Evolutionary conservation across 1,284 basidiomycete species (phyloP).

Genomic region (Rhodotorula mucilaginosa): DNA sequence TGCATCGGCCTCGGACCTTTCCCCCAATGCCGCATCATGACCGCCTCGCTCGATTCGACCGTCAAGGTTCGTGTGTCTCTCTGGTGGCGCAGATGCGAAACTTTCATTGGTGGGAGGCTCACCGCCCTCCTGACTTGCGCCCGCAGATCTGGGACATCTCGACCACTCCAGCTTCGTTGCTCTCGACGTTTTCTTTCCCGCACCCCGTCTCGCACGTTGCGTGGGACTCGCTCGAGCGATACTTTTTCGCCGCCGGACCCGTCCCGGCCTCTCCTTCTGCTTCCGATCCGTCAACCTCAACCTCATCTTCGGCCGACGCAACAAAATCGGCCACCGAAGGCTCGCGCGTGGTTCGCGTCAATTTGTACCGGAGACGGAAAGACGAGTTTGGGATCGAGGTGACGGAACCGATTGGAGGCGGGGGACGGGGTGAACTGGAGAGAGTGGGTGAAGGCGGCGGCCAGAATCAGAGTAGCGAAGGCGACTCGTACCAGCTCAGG

Average conservation of each 20-base stretch:
- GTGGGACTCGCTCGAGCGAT: slow-evolving; percentile 79
- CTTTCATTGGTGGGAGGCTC: background rate
- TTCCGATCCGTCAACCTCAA: slow-evolving; percentile 49
- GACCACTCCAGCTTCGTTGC: slow-evolving; percentile 28
- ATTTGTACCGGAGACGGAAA: slow-evolving; percentile 23
- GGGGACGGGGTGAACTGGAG: slow-evolving; percentile 65
- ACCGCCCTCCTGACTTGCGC: background rate
- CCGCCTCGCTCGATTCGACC: slow-evolving; percentile 82
- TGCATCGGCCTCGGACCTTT: slow-evolving; percentile 73
- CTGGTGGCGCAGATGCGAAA: background rate
- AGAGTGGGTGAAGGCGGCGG: slow-evolving; percentile 59
- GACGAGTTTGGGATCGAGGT: slow-evolving; percentile 35
- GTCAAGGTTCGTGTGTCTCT: slow-evolving; percentile 64
- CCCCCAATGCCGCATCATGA: slow-evolving; percentile 68
- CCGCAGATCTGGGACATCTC: slow-evolving; percentile 40
- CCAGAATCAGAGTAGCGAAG: background rate
- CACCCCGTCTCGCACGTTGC: slow-evolving; percentile 65
- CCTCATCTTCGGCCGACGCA: slow-evolving; percentile 54
- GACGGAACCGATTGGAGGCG: slow-evolving; percentile 70
- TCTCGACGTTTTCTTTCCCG: slow-evolving; percentile 44
- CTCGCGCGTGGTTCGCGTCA: slow-evolving; percentile 48
- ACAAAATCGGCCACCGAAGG: slow-evolving; percentile 54
- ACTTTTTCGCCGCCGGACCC: slow-evolving; percentile 71
- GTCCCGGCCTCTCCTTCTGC: slow-evolving; percentile 12
- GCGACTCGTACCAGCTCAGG: slow-evolving; percentile 58